Conservation (phyloP, 257 asterid genomes). For the Vinca minor region DNA sequence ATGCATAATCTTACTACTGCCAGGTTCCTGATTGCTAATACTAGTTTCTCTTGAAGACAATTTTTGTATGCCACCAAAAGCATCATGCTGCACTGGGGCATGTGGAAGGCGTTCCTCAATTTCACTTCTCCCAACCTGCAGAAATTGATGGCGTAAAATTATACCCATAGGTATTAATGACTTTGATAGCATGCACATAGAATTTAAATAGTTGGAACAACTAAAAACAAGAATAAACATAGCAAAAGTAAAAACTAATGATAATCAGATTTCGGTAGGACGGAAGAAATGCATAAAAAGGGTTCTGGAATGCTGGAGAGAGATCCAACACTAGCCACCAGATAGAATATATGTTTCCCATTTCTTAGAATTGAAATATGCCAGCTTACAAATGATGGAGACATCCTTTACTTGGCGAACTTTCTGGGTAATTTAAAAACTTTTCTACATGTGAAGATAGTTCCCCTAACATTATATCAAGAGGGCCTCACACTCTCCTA, state of each 20-base stretch:
- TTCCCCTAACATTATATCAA: background rate
- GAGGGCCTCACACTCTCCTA: too few species aligned
- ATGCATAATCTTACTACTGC: constrained; percentile 29
- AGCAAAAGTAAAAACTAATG: background rate
- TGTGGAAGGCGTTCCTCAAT: constrained; percentile 27
- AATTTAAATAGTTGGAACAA: background rate
- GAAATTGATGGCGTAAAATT: constrained; percentile 18
- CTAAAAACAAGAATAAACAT: background rate
- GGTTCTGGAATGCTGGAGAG: background rate
- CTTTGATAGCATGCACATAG: background rate
- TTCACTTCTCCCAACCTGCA: constrained; percentile 43
- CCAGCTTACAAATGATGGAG: background rate
- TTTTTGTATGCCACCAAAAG: constrained; percentile 33
- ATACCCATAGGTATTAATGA: constrained; percentile 5
- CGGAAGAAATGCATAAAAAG: background rate
- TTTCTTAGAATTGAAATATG: background rate
- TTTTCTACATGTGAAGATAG: background rate
- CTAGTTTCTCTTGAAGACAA: constrained; percentile 27
- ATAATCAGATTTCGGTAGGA: background rate
- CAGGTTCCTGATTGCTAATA: constrained; percentile 30
- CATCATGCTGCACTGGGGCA: constrained; percentile 33
- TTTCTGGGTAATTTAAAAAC: background rate
- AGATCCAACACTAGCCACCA: background rate
- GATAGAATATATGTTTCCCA: too few species aligned
- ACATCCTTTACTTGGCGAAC: background rate